Evolutionary conservation across 2,329 filamentous ascomycete species (phyloP).

Genomic region (Monosporascus cannonballus): DNA sequence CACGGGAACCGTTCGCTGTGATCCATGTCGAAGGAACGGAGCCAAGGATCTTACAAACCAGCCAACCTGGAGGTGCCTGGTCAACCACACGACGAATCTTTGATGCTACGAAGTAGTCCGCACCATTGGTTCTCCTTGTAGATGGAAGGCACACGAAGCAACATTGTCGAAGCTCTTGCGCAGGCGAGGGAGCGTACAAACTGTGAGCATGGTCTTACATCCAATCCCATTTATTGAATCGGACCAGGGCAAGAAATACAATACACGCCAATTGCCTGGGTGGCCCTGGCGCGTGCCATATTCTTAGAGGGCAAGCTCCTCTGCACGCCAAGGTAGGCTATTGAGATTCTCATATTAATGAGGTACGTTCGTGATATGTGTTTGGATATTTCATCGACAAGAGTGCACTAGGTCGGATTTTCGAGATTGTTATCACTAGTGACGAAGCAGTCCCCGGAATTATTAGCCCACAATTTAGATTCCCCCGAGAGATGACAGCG

Average conservation of each 20-base stretch:
- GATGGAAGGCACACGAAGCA: not conserved
- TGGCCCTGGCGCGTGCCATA: too few relatives aligned
- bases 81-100: not conserved
- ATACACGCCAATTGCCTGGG: too few relatives aligned
- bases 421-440: not conserved
- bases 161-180: not conserved
- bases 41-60: not conserved
- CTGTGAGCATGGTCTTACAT: too few relatives aligned
- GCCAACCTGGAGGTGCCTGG: not conserved
- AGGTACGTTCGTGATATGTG: not conserved
- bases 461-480: not conserved
- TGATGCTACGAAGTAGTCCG: not conserved
- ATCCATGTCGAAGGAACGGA: not conserved
- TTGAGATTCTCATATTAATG: not conserved
- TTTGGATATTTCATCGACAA: not conserved
- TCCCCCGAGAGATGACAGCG: not conserved
- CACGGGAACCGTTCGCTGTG: not conserved
- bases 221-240: too few relatives aligned
- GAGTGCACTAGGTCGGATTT: not conserved
- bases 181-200: too few relatives aligned
- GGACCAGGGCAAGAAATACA: too few relatives aligned
- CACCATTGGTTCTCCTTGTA: not conserved
- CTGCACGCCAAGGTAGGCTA: not conserved
- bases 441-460: not conserved
- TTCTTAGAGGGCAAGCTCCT: not conserved